A percentile compares a stretch with the other conserved stretches of the same genome.
Evolutionary conservation across 768 basidiomycete genomes (phyloP).

Genomic region (Serendipita vermifera): DNA sequence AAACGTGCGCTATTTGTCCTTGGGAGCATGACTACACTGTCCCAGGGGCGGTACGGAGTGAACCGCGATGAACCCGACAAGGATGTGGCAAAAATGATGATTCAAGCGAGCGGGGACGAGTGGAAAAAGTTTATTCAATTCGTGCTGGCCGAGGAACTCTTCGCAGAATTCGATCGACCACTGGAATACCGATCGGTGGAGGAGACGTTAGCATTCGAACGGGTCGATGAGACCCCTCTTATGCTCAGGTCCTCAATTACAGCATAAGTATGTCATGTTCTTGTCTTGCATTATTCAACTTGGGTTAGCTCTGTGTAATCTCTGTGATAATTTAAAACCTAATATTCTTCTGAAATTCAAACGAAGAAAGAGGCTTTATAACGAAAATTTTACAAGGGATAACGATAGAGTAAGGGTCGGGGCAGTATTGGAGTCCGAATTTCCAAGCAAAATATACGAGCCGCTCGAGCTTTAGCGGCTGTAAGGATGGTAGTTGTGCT

Average conservation of each 20-base stretch:
- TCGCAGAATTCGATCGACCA: background rate
- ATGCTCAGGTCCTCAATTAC: too few species aligned
- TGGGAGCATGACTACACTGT: conserved; percentile 55
- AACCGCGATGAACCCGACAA: background rate
- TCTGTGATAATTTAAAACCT: too few species aligned
- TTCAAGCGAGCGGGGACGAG: background rate
- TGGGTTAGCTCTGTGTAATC: too few species aligned
- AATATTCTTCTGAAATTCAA: too few species aligned
- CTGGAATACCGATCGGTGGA: background rate
- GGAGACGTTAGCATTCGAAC: background rate
- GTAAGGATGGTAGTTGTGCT: conserved; percentile 8
- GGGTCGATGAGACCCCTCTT: background rate
- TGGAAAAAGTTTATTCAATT: conserved; percentile 7
- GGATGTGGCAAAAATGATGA: conserved; percentile 2
- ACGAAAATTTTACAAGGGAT: too few species aligned
- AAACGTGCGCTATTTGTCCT: conserved; percentile 74
- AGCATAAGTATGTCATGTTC: too few species aligned
- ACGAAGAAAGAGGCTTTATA: too few species aligned
- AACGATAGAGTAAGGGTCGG: too few species aligned
- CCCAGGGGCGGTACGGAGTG: background rate
- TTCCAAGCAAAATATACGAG: too few species aligned
- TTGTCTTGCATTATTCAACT: too few species aligned
- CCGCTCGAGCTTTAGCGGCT: too few species aligned
- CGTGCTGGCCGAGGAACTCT: background rate
- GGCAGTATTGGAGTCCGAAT: too few species aligned